Conservation (phyloP, 164 flowering plant genomes). For the Buxus sempervirens region DNA sequence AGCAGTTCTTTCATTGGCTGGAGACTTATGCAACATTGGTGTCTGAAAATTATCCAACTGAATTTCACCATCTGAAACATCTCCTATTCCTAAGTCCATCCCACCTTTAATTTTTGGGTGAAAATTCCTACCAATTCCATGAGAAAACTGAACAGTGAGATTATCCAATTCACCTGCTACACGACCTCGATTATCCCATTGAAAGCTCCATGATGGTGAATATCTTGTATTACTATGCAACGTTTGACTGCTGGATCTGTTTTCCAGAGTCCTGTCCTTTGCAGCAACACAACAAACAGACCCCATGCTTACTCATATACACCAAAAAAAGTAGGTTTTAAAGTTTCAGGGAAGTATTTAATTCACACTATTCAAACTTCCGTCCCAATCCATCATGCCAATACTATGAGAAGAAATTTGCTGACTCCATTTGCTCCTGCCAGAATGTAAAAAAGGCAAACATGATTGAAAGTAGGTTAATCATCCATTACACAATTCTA, state of each 20-base stretch:
- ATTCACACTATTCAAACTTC: too few relatives aligned
- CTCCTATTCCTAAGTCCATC: slow-evolving; percentile 34
- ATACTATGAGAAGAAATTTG: not conserved
- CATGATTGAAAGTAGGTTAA: not conserved
- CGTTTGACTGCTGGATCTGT: slow-evolving; percentile 35
- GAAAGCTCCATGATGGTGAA: slow-evolving; percentile 90
- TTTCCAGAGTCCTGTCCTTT: slow-evolving; percentile 52
- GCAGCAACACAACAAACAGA: slow-evolving; percentile 89
- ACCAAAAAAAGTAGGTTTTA: not conserved
- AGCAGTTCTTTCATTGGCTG: slow-evolving; percentile 35
- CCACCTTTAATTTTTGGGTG: slow-evolving; percentile 43
- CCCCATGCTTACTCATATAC: slow-evolving; percentile 54
- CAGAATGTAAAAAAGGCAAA: not conserved
- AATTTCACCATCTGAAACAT: slow-evolving; percentile 57
- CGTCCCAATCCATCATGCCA: not conserved
- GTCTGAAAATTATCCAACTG: slow-evolving; percentile 45
- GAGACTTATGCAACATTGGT: slow-evolving; percentile 52
- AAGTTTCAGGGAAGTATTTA: not conserved
- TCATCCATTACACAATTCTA: not conserved
- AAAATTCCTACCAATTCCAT: slow-evolving; percentile 32
- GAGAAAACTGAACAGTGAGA: slow-evolving; percentile 27
- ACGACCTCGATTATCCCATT: slow-evolving; percentile 69
- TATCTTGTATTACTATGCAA: slow-evolving; percentile 42
- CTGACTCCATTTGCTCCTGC: slow-evolving; percentile 11
- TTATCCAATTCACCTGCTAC: slow-evolving; percentile 58